Conservation (phyloP, 2,329 filamentous ascomycete genomes). For the Trichoderma sp. region DNA sequence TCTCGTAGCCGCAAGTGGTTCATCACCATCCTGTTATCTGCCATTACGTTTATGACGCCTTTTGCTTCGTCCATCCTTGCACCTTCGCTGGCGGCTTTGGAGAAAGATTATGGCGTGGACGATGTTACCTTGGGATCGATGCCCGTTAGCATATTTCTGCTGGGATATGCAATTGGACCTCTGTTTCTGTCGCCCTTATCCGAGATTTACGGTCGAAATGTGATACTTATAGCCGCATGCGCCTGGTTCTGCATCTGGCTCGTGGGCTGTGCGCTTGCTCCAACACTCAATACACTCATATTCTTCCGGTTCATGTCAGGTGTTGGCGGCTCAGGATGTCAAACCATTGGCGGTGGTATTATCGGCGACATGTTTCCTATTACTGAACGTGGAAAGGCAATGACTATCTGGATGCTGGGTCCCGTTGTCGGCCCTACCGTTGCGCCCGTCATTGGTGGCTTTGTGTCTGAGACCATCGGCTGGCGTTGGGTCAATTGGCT, state of each 20-base stretch:
- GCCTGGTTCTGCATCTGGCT: constrained; percentile 61
- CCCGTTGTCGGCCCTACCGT: constrained; percentile 56
- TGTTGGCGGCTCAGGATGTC: constrained; percentile 53
- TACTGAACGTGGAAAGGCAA: constrained; percentile 47
- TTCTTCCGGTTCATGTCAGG: constrained; percentile 60
- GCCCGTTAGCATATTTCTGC: constrained; percentile 10
- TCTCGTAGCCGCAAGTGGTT: constrained; percentile 8
- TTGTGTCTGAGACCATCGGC: constrained; percentile 47
- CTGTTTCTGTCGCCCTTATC: constrained; percentile 57
- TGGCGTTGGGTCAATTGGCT: constrained; percentile 53
- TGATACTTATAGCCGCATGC: constrained; percentile 57
- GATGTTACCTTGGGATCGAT: constrained; percentile 5
- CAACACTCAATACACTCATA: constrained; percentile 52
- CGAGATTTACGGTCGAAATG: constrained; percentile 63
- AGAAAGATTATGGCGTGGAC: neutral
- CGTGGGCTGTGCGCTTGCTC: constrained; percentile 62
- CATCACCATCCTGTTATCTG: neutral
- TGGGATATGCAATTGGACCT: constrained; percentile 40
- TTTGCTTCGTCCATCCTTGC: constrained; percentile 11
- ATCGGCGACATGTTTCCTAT: constrained; percentile 53
- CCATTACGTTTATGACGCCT: constrained; percentile 16
- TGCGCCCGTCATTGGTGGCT: constrained; percentile 51
- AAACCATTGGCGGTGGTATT: constrained; percentile 56
- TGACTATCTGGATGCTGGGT: constrained; percentile 53
- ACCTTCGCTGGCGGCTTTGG: neutral